Percentiles rank a stretch among this genome's conserved stretches.
These are phyloP conservation scores for Annona squamosa DNA, from an alignment of 164 flowering plant genomes.

Conservation along the genomic window DNA sequence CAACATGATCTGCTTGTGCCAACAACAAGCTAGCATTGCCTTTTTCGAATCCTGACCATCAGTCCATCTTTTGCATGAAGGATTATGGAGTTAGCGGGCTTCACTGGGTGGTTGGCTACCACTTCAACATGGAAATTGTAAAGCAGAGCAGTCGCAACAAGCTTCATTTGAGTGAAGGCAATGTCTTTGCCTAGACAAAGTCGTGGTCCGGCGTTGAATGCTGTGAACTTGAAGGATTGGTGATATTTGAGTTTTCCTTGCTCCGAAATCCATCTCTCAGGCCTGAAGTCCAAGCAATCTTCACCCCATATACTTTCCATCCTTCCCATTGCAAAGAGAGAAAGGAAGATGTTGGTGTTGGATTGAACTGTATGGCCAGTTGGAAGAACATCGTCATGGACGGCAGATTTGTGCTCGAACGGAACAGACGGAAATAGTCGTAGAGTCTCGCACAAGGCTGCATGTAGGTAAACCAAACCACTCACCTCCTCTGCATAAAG, in stretches of 20 bases:
- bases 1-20: no score
- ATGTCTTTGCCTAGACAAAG: no score
- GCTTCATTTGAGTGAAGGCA: slow-evolving; percentile 21
- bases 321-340: slow-evolving; percentile 9
- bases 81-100: slow-evolving; percentile 9
- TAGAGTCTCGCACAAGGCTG: slow-evolving; percentile 23
- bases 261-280: neutral
- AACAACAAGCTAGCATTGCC: neutral
- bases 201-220: slow-evolving; percentile 27
- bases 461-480: slow-evolving; percentile 26
- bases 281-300: no score
- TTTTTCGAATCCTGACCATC: neutral
- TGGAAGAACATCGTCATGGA: neutral
- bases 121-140: neutral
- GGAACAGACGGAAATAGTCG: slow-evolving; percentile 11
- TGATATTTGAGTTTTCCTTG: neutral
- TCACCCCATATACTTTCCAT: no score
- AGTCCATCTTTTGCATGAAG: slow-evolving; percentile 12
- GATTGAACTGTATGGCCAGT: slow-evolving; percentile 18
- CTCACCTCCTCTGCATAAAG: slow-evolving; percentile 19
- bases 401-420: slow-evolving; percentile 28
- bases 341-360: slow-evolving; percentile 17
- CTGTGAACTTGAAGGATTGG: slow-evolving; percentile 18
- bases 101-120: slow-evolving; percentile 23
- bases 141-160: slow-evolving; percentile 21